Conservation (phyloP, 2,329 filamentous ascomycete species). For the Lachnellula willkommii region DNA sequence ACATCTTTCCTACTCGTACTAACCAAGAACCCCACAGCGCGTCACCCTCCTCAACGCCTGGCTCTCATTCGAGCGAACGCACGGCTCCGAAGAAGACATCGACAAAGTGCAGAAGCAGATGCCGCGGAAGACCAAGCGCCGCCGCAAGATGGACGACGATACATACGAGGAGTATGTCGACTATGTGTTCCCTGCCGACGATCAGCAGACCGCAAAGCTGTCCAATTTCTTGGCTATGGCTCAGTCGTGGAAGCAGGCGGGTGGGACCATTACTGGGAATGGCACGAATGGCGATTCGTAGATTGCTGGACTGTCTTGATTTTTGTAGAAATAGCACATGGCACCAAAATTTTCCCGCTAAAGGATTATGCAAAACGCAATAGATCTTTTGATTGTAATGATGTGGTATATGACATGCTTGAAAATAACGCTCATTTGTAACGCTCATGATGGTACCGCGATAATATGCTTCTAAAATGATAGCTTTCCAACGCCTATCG, state of each 20-base stretch:
- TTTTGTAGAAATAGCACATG: not conserved
- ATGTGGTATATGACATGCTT: not conserved
- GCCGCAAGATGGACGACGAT: conserved; percentile 85
- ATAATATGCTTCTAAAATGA: conserved; percentile 29
- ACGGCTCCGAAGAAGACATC: conserved; percentile 69
- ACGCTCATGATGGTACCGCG: not conserved
- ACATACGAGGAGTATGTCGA: conserved; percentile 95
- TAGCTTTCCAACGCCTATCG: conserved; percentile 52
- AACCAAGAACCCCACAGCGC: conserved; percentile 43
- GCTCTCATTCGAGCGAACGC: conserved; percentile 84
- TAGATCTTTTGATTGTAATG: not conserved
- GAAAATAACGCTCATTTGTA: not conserved
- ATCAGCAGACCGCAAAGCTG: conserved; percentile 77
- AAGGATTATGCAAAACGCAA: not conserved
- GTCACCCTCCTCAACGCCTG: conserved; percentile 86
- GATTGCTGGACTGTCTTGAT: not conserved
- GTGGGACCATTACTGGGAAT: conserved; percentile 26
- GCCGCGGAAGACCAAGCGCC: conserved; percentile 88
- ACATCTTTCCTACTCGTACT: conserved; percentile 21
- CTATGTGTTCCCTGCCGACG: conserved; percentile 94
- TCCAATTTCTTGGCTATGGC: conserved; percentile 81
- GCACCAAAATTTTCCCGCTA: not conserved
- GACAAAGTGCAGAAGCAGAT: conserved; percentile 87
- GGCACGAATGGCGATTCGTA: conserved; percentile 12
- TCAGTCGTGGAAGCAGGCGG: conserved; percentile 57